phyloP scores from a whole-genome alignment of 2,329 filamentous ascomycete genomes.

The Aspergillus fumigatiaffinis region DNA sequence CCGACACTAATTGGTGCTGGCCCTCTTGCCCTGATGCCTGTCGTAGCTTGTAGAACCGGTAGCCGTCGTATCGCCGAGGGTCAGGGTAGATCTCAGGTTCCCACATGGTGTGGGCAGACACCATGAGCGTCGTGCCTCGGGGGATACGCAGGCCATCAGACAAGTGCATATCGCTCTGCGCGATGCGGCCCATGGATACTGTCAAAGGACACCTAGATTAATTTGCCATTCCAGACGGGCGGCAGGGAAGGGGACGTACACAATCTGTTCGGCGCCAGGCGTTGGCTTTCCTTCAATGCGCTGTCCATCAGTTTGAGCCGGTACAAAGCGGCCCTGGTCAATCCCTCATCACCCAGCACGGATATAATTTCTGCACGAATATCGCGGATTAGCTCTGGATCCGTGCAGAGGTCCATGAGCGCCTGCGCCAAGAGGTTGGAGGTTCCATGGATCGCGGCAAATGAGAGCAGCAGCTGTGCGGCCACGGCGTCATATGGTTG shows the following conservation, averaged over 20 bases:
- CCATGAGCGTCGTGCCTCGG: background rate
- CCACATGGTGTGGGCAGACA: background rate
- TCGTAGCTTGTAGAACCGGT: slow-evolving; percentile 5
- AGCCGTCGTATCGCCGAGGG: slow-evolving; percentile 3
- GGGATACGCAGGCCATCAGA: background rate
- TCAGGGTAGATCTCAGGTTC: slow-evolving; percentile 1
- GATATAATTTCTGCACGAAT: background rate
- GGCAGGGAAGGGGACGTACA: too few species aligned
- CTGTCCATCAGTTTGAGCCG: slow-evolving; percentile 7
- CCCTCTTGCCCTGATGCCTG: background rate
- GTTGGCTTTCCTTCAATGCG: slow-evolving; percentile 5
- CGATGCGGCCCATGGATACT: too few species aligned
- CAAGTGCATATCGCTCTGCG: background rate
- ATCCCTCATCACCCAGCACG: background rate
- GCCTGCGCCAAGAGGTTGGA: background rate
- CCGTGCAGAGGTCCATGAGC: background rate
- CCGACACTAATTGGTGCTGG: slow-evolving; percentile 11
- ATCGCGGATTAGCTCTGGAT: background rate
- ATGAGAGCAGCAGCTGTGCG: background rate
- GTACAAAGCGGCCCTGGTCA: background rate
- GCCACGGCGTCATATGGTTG: background rate
- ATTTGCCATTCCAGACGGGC: too few species aligned
- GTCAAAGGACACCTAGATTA: too few species aligned
- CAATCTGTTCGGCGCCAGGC: background rate
- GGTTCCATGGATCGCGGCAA: background rate